Evolutionary conservation across 2,329 filamentous ascomycete genomes (phyloP).

Genomic region (Dactylellina sp.): DNA sequence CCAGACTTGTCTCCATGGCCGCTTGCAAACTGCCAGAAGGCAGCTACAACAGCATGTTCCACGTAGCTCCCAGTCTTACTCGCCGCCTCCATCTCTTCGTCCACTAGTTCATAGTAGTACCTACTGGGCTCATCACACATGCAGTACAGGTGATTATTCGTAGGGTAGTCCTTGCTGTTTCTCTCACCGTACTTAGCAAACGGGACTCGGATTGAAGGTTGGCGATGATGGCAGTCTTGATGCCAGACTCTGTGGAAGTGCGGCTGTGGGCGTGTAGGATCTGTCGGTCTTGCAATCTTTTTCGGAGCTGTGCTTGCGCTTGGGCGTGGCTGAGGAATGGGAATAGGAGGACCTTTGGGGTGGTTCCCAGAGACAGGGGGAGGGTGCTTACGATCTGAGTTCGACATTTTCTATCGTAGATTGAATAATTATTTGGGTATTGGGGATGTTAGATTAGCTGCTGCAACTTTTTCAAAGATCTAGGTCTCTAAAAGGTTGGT

Average conservation of each 20-base stretch:
- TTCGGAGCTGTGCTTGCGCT: no score
- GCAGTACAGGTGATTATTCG: slow-evolving; percentile 21
- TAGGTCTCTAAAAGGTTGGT: no score
- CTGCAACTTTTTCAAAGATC: no score
- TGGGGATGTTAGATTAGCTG: no score
- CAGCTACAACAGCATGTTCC: slow-evolving; percentile 8
- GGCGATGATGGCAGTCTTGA: slow-evolving; percentile 14
- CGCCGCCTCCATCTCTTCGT: neutral
- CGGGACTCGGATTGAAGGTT: slow-evolving; percentile 6
- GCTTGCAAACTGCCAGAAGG: slow-evolving; percentile 8
- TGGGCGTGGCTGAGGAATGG: no score
- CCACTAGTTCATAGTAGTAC: slow-evolving; percentile 24
- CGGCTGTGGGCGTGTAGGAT: slow-evolving; percentile 9
- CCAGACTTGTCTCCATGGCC: neutral
- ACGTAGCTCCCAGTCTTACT: neutral
- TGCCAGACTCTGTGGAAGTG: slow-evolving; percentile 41
- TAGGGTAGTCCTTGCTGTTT: neutral
- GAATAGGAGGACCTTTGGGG: no score
- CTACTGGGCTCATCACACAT: slow-evolving; percentile 17
- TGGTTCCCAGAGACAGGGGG: no score
- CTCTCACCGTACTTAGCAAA: neutral
- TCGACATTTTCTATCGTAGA: no score
- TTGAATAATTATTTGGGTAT: no score
- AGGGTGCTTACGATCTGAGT: no score
- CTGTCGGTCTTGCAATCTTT: neutral